These are phyloP conservation scores for Hymenoscyphus occultus DNA, from an alignment of 2,329 filamentous ascomycete species.

Conservation along the genomic window DNA sequence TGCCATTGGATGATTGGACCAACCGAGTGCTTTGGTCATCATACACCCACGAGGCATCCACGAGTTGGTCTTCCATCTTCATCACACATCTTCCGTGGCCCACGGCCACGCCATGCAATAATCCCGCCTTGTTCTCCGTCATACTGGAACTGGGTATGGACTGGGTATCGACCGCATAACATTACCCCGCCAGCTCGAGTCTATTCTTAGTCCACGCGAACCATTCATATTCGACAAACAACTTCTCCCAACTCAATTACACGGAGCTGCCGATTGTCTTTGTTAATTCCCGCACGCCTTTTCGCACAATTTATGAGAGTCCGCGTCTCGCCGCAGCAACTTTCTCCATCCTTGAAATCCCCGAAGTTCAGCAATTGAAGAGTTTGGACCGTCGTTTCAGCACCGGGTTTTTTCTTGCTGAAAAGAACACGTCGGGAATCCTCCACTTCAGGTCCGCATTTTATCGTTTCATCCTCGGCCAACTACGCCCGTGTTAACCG, in stretches of 20 bases:
- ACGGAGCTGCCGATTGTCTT: neutral
- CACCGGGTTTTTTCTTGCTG: neutral
- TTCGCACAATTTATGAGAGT: neutral
- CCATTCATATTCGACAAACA: neutral
- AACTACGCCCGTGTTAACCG: neutral
- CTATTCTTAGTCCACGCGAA: neutral
- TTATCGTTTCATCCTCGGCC: neutral
- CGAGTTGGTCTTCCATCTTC: no score
- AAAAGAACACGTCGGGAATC: neutral
- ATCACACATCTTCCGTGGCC: neutral
- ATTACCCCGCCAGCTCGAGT: conserved; percentile 3
- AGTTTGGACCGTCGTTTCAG: neutral
- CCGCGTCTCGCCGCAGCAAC: neutral
- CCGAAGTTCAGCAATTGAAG: neutral
- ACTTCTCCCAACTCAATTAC: neutral
- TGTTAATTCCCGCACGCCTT: neutral
- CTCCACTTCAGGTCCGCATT: conserved; percentile 1
- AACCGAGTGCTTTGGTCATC: no score
- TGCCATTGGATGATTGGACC: no score
- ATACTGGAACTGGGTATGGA: neutral
- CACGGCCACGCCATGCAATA: neutral
- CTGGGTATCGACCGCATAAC: neutral
- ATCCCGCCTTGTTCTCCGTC: neutral
- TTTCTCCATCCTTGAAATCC: neutral
- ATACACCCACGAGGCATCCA: no score